Conservation (phyloP, 1,139 yeast genomes). For the Yamadazyma trypodendri region DNA sequence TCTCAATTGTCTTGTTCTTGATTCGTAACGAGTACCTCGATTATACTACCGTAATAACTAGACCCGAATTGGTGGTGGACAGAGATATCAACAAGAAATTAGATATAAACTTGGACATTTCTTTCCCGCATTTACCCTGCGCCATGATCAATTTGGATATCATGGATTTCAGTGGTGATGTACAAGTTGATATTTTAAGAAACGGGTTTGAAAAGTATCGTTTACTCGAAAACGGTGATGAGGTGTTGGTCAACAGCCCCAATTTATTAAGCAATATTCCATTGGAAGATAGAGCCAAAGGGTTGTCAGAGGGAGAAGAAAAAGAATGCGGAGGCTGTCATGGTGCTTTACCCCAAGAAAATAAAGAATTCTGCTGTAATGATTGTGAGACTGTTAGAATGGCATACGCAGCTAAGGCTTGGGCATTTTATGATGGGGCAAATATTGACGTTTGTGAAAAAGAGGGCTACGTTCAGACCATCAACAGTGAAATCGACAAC, state of each 20-base stretch:
- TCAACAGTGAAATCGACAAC: constrained; percentile 52
- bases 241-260: constrained; percentile 29
- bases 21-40: constrained; percentile 74
- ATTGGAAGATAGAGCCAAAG: constrained; percentile 33
- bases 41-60: constrained; percentile 61
- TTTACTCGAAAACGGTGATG: constrained; percentile 22
- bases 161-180: constrained; percentile 84
- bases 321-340: constrained; percentile 85
- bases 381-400: constrained; percentile 76
- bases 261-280: constrained; percentile 28
- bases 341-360: constrained; percentile 71
- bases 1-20: constrained; percentile 59
- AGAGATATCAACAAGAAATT: constrained; percentile 74
- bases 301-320: constrained; percentile 37
- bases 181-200: constrained; percentile 67
- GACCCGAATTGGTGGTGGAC: constrained; percentile 88
- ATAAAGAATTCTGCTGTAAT: constrained; percentile 74
- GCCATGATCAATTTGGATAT: constrained; percentile 49
- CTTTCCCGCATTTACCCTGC: constrained; percentile 85
- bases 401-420: constrained; percentile 73
- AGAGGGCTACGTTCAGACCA: constrained; percentile 72
- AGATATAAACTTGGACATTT: constrained; percentile 75
- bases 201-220: constrained; percentile 74
- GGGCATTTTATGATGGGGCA: constrained; percentile 91
- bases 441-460: constrained; percentile 86